phyloP scores from a whole-genome alignment of 2,329 filamentous ascomycete species.

The Calonectria ilicicola region DNA sequence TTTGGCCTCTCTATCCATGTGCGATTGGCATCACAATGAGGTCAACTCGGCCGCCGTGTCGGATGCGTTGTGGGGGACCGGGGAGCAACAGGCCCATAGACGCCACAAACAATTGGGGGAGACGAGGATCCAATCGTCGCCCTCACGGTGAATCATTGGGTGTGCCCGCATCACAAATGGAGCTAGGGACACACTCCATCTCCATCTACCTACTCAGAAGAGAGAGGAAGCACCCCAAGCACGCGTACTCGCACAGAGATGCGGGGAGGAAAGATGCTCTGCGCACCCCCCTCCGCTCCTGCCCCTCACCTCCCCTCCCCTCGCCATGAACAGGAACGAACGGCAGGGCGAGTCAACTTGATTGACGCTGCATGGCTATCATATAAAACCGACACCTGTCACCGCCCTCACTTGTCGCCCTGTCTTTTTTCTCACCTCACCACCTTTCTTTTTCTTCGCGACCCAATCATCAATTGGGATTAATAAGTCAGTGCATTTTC shows the following conservation, averaged over 20 bases:
- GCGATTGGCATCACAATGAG: not conserved
- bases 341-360: not conserved
- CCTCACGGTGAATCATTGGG: not conserved
- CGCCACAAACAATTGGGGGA: not conserved
- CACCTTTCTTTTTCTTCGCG: not conserved
- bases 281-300: too few relatives aligned
- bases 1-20: not conserved
- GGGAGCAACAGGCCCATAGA: not conserved
- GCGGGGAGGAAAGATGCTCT: not conserved
- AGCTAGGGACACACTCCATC: not conserved
- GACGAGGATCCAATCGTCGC: not conserved
- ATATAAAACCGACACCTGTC: conserved; percentile 10
- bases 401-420: not conserved
- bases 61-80: not conserved
- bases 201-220: conserved; percentile 1
- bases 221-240: conserved; percentile 2
- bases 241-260: not conserved
- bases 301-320: not conserved
- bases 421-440: not conserved
- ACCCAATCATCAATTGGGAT: not conserved
- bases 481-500: not conserved
- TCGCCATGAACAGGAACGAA: not conserved
- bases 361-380: not conserved
- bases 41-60: not conserved
- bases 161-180: not conserved